phyloP scores from a whole-genome alignment of 495 filamentous ascomycete species.

The Aspergillus wentii region DNA sequence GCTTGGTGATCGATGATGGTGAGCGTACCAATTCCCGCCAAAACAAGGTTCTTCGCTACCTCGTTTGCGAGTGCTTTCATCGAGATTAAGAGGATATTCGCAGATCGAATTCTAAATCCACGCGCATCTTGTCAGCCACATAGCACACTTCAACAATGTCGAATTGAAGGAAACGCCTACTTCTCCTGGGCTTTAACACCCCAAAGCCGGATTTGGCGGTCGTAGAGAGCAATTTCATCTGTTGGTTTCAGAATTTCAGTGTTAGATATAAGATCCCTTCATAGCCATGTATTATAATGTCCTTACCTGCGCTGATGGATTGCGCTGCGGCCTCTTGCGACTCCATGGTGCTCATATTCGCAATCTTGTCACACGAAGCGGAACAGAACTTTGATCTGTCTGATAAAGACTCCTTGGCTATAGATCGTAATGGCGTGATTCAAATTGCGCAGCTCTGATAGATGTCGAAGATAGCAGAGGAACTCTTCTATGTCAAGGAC shows the following conservation, averaged over 20 bases:
- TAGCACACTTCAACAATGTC: background rate
- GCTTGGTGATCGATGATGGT: slow-evolving; percentile 80
- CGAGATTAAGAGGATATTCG: slow-evolving; percentile 84
- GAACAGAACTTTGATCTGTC: background rate
- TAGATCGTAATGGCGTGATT: no score
- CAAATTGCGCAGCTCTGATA: no score
- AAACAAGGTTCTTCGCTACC: slow-evolving; percentile 94
- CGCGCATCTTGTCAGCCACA: slow-evolving; percentile 11
- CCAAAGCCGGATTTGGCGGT: slow-evolving; percentile 98
- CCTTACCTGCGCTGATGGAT: slow-evolving; percentile 50
- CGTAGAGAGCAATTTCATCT: slow-evolving; percentile 98
- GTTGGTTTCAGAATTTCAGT: background rate
- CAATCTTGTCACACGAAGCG: background rate
- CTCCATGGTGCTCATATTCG: slow-evolving; percentile 21
- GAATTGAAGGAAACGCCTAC: slow-evolving; percentile 32
- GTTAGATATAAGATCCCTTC: slow-evolving; percentile 3
- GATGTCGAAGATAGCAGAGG: no score
- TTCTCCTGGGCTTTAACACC: slow-evolving; percentile 88
- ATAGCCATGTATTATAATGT: background rate
- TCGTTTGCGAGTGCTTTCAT: slow-evolving; percentile 91
- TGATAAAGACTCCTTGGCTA: no score
- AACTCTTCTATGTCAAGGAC: no score
- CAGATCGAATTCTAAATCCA: slow-evolving; percentile 73
- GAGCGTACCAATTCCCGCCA: slow-evolving; percentile 88
- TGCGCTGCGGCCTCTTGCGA: slow-evolving; percentile 24